phyloP scores from a whole-genome alignment of 1,284 basidiomycete species.

The Filobasidium uniguttulatum region DNA sequence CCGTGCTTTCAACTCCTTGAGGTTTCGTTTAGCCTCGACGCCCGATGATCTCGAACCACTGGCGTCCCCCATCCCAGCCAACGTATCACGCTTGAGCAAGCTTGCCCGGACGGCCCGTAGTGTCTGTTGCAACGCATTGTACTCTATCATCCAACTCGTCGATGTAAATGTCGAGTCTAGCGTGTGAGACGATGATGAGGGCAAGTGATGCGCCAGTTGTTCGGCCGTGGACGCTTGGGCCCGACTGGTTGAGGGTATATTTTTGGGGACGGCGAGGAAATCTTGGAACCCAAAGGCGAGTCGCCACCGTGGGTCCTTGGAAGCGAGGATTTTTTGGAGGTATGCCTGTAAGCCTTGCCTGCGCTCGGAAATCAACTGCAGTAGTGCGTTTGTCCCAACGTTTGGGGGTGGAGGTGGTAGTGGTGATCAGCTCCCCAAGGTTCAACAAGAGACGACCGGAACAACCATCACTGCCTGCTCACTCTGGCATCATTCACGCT shows the following conservation, averaged over 20 bases:
- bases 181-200: slow-evolving; percentile 7
- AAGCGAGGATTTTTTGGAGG: slow-evolving; percentile 65
- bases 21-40: slow-evolving; percentile 66
- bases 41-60: slow-evolving; percentile 61
- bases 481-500: slow-evolving; percentile 34
- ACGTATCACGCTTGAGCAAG: slow-evolving; percentile 70
- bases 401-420: slow-evolving; percentile 4
- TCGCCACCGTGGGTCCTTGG: slow-evolving; percentile 70
- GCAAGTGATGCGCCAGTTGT: slow-evolving; percentile 7
- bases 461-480: slow-evolving; percentile 14
- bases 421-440: slow-evolving; percentile 12
- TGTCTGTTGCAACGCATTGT: slow-evolving; percentile 56
- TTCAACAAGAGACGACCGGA: slow-evolving; percentile 8
- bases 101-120: slow-evolving; percentile 67
- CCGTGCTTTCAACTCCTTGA: slow-evolving; percentile 57
- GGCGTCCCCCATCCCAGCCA: slow-evolving; percentile 59
- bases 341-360: slow-evolving; percentile 65
- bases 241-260: slow-evolving; percentile 22
- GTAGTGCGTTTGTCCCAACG: slow-evolving; percentile 10
- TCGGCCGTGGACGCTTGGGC: slow-evolving; percentile 10
- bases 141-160: slow-evolving; percentile 72
- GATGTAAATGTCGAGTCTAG: slow-evolving; percentile 47
- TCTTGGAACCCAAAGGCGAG: slow-evolving; percentile 63
- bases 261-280: slow-evolving; percentile 65
- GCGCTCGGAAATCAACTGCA: slow-evolving; percentile 55